Base-by-base conservation (phyloP, 305 asterid species). In the Fraxinus paxiana region DNA sequence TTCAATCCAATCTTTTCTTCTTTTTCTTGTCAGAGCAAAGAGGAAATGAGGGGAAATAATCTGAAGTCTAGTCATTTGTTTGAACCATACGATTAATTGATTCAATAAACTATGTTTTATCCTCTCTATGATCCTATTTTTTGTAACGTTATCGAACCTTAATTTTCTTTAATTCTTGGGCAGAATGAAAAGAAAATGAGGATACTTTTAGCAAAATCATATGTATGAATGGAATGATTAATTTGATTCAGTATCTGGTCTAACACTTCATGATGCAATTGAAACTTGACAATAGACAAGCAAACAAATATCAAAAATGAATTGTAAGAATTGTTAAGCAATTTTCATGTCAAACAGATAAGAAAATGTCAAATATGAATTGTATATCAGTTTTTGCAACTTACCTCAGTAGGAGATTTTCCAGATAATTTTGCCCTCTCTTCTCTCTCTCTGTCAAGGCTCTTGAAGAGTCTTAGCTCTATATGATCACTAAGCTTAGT, bases 401-500 rank as follows among this genome's bases (percentile, higher is more conserved):
- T 87, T 86, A 90, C 96, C 89, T 91, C 94, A 79, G 87, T 88
- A 37, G 82, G 77, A 79, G 83, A 80, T 86, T 85, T 87, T 54
- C 94, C 92, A 51, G 46, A 41, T 79, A 73, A 70, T 38, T 87
- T 87, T 33, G 93, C 97, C 83, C 97, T 89, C 80, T 87, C 93
- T 78, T 83, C 79, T 85, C 94, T 91, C 82, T 94, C 97, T 80
- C 51, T 84, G 79, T 89, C 86, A 56, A 94, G 92, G 82, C 86
- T 84, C 85, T 71, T 83, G 85, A 83, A 85, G 48, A 94, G 91
- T 80, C 97, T 87, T 79, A 87, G 79, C 89, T 94, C 97, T 79
- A 94, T 90, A 83, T 92, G 93, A 84, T 91, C 92, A 85, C 97
- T 90, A 76, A 94, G 95, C 83, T 80, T 85, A 79, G 98, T 92